These are phyloP conservation scores for Penicillium flavigenum DNA, from an alignment of 495 filamentous ascomycete species.

Conservation along the genomic window DNA sequence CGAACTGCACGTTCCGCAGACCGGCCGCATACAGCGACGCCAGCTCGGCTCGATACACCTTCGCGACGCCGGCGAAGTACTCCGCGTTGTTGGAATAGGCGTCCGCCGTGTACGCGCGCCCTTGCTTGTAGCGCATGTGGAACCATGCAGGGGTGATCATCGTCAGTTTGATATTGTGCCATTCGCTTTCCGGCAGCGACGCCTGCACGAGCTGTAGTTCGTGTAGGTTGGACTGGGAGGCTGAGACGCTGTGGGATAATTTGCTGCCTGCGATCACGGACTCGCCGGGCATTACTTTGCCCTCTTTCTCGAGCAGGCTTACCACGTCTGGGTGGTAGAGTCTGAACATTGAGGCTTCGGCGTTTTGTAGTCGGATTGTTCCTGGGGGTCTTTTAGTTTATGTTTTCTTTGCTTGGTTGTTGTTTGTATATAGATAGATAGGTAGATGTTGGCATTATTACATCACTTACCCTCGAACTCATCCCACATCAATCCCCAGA, in stretches of 20 bases:
- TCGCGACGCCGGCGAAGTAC: slow-evolving; percentile 61
- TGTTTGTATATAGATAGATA: not conserved
- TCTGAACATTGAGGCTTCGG: slow-evolving; percentile 58
- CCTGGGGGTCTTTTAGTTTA: slow-evolving; percentile 22
- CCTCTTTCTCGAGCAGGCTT: slow-evolving; percentile 59
- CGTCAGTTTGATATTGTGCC: slow-evolving; percentile 61
- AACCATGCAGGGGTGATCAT: slow-evolving; percentile 67
- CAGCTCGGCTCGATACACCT: slow-evolving; percentile 60
- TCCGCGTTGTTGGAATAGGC: slow-evolving; percentile 58
- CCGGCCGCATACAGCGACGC: slow-evolving; percentile 61
- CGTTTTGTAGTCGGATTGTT: slow-evolving; percentile 38
- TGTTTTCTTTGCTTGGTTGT: not conserved
- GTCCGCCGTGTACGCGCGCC: slow-evolving; percentile 52
- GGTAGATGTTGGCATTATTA: slow-evolving; percentile 21
- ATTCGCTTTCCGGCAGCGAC: slow-evolving; percentile 45
- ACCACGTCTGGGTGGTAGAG: slow-evolving; percentile 72
- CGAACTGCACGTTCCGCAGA: slow-evolving; percentile 63
- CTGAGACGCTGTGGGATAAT: slow-evolving; percentile 54
- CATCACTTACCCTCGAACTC: slow-evolving; percentile 56
- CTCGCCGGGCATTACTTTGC: slow-evolving; percentile 60
- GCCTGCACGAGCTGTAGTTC: slow-evolving; percentile 58
- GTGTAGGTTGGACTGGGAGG: slow-evolving; percentile 51
- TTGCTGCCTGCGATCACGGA: slow-evolving; percentile 66
- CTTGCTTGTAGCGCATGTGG: slow-evolving; percentile 62
- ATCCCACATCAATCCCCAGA: slow-evolving; percentile 63